Evolutionary conservation across 371 early-diverging fungal genomes (phyloP), one percentile per base, ranked within the genome.

Genomic region (Mucor ambiguus): DNA sequence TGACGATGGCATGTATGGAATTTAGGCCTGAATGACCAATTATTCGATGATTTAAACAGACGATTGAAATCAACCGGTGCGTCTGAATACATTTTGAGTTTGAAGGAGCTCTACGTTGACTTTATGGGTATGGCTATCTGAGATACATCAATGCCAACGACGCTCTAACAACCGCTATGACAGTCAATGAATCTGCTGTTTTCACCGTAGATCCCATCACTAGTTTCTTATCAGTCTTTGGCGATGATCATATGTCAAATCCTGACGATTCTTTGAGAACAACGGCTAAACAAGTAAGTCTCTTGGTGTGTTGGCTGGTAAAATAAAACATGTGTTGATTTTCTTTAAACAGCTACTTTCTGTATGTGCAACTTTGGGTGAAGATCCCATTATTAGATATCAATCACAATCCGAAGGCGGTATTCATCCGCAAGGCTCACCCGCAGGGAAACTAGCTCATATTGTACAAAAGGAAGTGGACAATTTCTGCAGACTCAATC

Each of bases 321-420:
- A 14, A 54, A 16, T 11, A 37, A 35, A 44, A 60, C 55, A 55
- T 66, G 55, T 66, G 61, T 11, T 38, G 28, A 41, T 61, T 22
- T 63, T 38, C 52, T 48, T 43, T 24, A 35, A 49, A 28, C 66
- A 87, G 86, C 70, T 93, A 33, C 79, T 89, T 24, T 90, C 90
- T 12, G 87, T 93, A 14, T 91, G 92, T 75, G 88, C 85, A 0
- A 86, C 92, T 7, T 77, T 97, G 37, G 93, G 91, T 28, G 94
- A 95, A 59, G 85, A 84, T 66, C 98, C 98, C 0, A 86, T 93
- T 46, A 94, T 98, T 64, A 85, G 96, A 37, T 97, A 90, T 70
- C 91, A 90, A 69, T 80, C 78, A 29, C 81, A 89, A 32, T 86
- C 88, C 69, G 91, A 90, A 63, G 81, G 85, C 3, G 48, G 67